These are phyloP conservation scores for Ceratobasidium theobromae DNA, from an alignment of 1,284 basidiomycete genomes.

Conservation along the genomic window DNA sequence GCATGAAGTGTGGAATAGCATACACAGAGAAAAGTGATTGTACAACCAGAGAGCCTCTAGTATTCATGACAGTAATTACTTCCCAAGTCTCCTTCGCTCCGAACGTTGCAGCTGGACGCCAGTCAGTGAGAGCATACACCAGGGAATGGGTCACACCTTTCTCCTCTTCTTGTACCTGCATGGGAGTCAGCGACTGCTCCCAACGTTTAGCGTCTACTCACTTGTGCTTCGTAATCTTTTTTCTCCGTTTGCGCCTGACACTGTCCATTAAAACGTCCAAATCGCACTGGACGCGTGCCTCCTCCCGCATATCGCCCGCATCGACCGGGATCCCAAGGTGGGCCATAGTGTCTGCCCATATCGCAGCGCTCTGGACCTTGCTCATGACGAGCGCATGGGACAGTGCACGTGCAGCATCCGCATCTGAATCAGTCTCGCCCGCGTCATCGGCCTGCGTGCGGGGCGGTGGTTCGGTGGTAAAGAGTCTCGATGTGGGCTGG, in stretches of 20 bases:
- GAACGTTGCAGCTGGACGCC: slow-evolving; percentile 37
- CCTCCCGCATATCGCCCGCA: slow-evolving; percentile 21
- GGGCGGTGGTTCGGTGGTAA: slow-evolving; percentile 14
- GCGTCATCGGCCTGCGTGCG: slow-evolving; percentile 6
- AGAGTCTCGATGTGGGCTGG: slow-evolving; percentile 33
- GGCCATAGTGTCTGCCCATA: slow-evolving; percentile 32
- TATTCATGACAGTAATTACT: not conserved
- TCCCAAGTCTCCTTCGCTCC: slow-evolving; percentile 37
- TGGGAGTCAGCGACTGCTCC: not conserved
- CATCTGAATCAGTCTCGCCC: slow-evolving; percentile 35
- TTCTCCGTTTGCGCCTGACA: slow-evolving; percentile 42
- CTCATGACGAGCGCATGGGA: slow-evolving; percentile 35
- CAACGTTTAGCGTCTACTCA: slow-evolving; percentile 27
- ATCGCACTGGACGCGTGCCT: slow-evolving; percentile 34
- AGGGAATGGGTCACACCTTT: slow-evolving; percentile 37
- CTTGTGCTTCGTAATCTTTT: slow-evolving; percentile 45
- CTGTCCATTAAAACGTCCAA: slow-evolving; percentile 40
- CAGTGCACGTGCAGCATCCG: slow-evolving; percentile 33
- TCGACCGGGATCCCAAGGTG: slow-evolving; percentile 23
- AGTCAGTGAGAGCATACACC: slow-evolving; percentile 10
- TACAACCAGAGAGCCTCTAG: not conserved
- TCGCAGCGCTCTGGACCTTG: slow-evolving; percentile 16
- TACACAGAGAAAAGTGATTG: not conserved
- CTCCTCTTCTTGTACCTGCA: slow-evolving; percentile 44
- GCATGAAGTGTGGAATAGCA: not conserved